Percentiles rank a stretch among this genome's conserved stretches.
phyloP scores from a whole-genome alignment of 1,139 yeast genomes.

The Geotrichum cucujoidarum region DNA sequence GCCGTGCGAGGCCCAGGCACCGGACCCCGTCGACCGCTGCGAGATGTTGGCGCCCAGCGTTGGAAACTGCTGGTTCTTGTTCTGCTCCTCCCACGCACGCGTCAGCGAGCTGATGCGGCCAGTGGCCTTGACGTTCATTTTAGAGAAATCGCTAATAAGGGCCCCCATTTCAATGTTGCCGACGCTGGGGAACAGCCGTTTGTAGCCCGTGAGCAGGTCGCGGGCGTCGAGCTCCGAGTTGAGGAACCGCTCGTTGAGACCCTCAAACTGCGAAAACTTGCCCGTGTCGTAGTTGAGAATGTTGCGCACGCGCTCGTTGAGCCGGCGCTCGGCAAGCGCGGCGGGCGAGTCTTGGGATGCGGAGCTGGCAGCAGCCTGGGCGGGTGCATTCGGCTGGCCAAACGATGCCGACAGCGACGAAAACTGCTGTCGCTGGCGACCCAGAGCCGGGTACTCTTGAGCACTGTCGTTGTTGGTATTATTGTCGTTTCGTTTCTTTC shows the following conservation, averaged over 20 bases:
- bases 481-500: conserved; percentile 19
- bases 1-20: conserved; percentile 17
- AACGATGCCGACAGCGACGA: conserved; percentile 13
- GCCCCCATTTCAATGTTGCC: conserved; percentile 42
- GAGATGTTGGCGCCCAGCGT: conserved; percentile 9
- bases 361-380: conserved; percentile 8
- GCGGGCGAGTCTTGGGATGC: conserved; percentile 42
- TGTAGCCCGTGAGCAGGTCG: conserved; percentile 49
- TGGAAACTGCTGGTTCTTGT: conserved; percentile 17
- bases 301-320: conserved; percentile 74
- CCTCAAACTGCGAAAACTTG: conserved; percentile 47
- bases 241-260: conserved; percentile 48
- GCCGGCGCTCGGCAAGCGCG: conserved; percentile 55
- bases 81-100: conserved; percentile 20
- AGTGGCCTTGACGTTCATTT: conserved; percentile 32
- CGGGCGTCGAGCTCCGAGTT: conserved; percentile 46
- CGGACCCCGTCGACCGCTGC: conserved; percentile 9
- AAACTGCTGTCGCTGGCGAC: conserved; percentile 9
- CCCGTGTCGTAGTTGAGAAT: conserved; percentile 48
- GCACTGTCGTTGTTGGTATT: conserved; percentile 22
- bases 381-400: conserved; percentile 12
- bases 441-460: neutral
- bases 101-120: conserved; percentile 17
- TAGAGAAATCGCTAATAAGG: conserved; percentile 44
- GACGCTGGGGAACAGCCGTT: conserved; percentile 44